Base-by-base conservation (phyloP, 2,329 filamentous ascomycete genomes). In the Trichoderma sp. region DNA sequence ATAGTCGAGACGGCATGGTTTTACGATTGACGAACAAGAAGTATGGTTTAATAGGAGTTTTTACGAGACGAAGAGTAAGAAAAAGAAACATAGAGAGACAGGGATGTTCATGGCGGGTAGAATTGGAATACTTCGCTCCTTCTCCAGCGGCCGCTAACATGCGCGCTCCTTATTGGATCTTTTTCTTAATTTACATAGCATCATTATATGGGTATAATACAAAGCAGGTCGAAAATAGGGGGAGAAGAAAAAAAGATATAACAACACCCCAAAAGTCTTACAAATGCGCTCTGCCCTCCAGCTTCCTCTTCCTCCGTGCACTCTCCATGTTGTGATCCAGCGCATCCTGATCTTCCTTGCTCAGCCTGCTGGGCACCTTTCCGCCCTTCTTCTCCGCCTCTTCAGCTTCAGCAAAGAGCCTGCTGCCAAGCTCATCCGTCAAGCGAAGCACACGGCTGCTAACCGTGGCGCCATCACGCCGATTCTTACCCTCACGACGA, bases 401-500 rank as follows among this genome's bases (percentile, higher is more conserved):
- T 21, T 82, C 79, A 1, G 85, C 86, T 70, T 87, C 86, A 51
- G 86, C 87, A 81, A 93, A 98, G 24, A 98, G 80, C 72, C 86
- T 86, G 67, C 84, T 81, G 0, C 94, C 95, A 11, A 97, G 86
- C 61, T 87, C 81, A 78, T 97, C 94, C 9, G 92, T 91, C 75
- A 98, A 85, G 7, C 86, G 84, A 47, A 98, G 82, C 12, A 99
- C 95, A 24, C 96, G 87, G 14, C 88, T 92, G 76, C 91, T 92
- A 3, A 98, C 95, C 0, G 94, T 97, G 1, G 92, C 93, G 14
- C 95, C 95, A 80, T 99, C 96, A n/a, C 95, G 88, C 26, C 96
- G 86, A 80, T 98, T 98, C 88, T 98, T 99, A 9, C 96, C 96
- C 83, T 98, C 96, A 57, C 95, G 87, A 36, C 96, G 86, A 58